Base-by-base conservation (phyloP, 225 moss, liverwort and hornwort genomes). In the Physcomitrium patens region DNA sequence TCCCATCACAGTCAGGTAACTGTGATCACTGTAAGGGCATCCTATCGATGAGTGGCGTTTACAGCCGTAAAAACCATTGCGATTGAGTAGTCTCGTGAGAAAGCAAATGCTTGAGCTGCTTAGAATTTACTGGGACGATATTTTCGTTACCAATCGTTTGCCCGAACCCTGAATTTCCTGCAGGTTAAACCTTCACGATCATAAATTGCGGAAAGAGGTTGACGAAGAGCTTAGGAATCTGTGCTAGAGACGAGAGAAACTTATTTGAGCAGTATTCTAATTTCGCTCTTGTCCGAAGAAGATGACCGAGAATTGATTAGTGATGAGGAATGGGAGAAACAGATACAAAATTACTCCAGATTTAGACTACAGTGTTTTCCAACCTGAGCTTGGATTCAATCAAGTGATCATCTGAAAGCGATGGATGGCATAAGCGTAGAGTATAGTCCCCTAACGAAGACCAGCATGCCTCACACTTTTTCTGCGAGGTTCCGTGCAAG, bases 1-100 rank as follows among this genome's bases (percentile, higher is more conserved):
- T 73, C 14, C 70, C 73, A 20, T 20, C 77, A 48, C 63, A 68
- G 69, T 51, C 78, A 81, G 85, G 85, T 85, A 75, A 18, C 37
- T 19, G 46, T 52, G 63, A 73, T 69, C 18, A 69, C 53, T 73
- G 59, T 60, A 63, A 68, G 45, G 44, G 24, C 62, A 52, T 63
- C 56, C 60, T 24, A 42, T 68, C 17, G n/a, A 20, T 27, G 12
- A 41, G 46, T 72, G 31, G 31, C 7, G 50, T 31, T 24, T 12
- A 9, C 47, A 18, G 67, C 66, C 53, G 59, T 20, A 19, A 77
- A 58, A 63, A 37, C 5, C 31, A 37, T 65, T 42, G 73, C 59
- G 64, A 12, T 59, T 26, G 69, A 47, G 63, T 57, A 0, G 18
- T 13, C 26, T 52, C 51, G 63, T 72, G 69, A 72, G 52, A 52